Evolutionary conservation across 352 stramenopile species (phyloP), one percentile per base, ranked within the genome.

Genomic region (Pythium rhizo-oryzae): DNA sequence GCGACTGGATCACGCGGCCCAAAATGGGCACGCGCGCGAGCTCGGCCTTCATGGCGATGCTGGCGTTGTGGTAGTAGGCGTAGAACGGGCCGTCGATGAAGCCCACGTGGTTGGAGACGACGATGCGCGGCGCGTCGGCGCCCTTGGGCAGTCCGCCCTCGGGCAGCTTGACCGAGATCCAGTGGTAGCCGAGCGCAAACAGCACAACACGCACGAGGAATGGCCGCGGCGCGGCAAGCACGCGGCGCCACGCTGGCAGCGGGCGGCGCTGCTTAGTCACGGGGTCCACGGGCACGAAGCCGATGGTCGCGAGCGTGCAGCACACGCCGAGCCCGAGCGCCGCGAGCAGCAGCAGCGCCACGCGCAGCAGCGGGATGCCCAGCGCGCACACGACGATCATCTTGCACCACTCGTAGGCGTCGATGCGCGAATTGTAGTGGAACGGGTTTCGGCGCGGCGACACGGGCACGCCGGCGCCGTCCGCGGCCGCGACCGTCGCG

Each of bases 11-110:
- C 28, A 90, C 72, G 24, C 75, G 74, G 44, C 84, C 79, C 59
- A 90, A 51, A 41, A 92, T 73, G 21, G 84, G 84, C 47, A 88
- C 71, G 41, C 77, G 70, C 18, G 60, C 80, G 41, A 92, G 70
- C 30, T 92, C 84, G 43, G 80, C 83, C 70, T 90, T 90, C 79
- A 92, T 90, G 44, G 84, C 84, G 67, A 92, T 88, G 58, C 80
- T 90, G 35, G 82, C 70, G n/a, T 68, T 70, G 8, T 89, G 49
- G 59, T 84, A 70, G 47, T 76, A 80, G 55, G 81, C 79, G 41
- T 87, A 73, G 77, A 85, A 92, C 21, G 85, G 61, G 0, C 84
- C 84, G 62, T 92, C 84, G 37, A 92, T 75, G 66, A 92, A 92
- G 19, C 76, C 74, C 56, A 90, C 71, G 69, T 92, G 84, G 77